Conservation (phyloP, 345 rosid species). For the Eucalyptus tenuipes region DNA sequence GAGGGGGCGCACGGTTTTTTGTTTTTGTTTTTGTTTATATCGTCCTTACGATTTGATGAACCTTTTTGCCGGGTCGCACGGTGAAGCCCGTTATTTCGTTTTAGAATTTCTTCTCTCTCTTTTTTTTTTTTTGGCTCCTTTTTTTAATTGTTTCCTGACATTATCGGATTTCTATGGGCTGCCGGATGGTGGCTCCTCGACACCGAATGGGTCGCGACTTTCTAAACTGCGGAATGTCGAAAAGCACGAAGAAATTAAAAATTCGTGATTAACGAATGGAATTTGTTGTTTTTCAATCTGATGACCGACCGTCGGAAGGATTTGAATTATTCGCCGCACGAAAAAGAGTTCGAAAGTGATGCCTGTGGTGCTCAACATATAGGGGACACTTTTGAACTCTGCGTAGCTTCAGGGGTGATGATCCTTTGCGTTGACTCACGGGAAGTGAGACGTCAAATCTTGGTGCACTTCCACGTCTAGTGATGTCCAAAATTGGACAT, state of each 20-base stretch:
- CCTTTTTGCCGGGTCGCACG: neutral
- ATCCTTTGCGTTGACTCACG: neutral
- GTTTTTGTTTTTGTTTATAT: neutral
- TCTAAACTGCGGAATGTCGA: too few relatives aligned
- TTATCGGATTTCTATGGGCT: neutral
- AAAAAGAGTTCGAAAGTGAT: neutral
- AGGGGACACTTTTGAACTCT: neutral
- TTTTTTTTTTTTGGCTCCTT: neutral
- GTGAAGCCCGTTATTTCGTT: neutral
- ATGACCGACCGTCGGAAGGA: neutral
- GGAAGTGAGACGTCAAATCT: neutral
- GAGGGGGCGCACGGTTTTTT: neutral
- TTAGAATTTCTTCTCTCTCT: neutral
- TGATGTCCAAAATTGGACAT: neutral
- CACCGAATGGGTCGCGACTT: neutral
- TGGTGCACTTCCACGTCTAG: neutral
- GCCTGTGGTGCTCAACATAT: neutral
- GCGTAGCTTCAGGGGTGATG: neutral
- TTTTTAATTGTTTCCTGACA: neutral
- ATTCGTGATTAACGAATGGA: neutral
- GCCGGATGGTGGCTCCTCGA: neutral
- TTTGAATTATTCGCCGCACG: neutral
- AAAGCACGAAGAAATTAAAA: too few relatives aligned
- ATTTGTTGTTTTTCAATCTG: neutral
- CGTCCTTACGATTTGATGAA: neutral